Conservation (phyloP, 352 stramenopile species). For the Phytophthora sp. region DNA sequence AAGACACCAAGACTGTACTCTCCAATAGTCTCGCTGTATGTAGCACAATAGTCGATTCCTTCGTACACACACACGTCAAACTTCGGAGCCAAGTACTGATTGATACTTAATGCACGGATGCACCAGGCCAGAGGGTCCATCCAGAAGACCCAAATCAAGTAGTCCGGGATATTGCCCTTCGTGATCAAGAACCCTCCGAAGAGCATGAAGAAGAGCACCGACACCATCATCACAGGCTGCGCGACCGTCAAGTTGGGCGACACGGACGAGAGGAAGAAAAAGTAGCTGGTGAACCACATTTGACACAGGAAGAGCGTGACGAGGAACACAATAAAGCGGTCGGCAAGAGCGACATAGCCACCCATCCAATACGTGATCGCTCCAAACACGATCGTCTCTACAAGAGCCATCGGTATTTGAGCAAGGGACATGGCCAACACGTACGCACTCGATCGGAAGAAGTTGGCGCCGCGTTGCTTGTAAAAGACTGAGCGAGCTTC, state of each 20-base stretch:
- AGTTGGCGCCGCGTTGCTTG: slow-evolving; percentile 89
- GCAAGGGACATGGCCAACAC: slow-evolving; percentile 63
- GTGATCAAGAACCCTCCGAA: slow-evolving; percentile 73
- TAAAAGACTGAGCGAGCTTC: slow-evolving; percentile 78
- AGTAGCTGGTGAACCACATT: slow-evolving; percentile 69
- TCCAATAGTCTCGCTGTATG: slow-evolving; percentile 36
- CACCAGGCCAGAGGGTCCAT: slow-evolving; percentile 76
- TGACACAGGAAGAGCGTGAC: slow-evolving; percentile 69
- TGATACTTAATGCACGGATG: slow-evolving; percentile 59
- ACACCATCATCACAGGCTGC: slow-evolving; percentile 61
- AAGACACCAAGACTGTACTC: slow-evolving; percentile 59
- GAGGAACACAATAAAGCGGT: slow-evolving; percentile 62
- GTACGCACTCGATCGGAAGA: slow-evolving; percentile 86
- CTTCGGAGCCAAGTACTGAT: slow-evolving; percentile 54
- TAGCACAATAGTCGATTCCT: slow-evolving; percentile 54
- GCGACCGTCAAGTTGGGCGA: slow-evolving; percentile 59
- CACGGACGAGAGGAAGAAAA: slow-evolving; percentile 63
- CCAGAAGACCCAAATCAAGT: slow-evolving; percentile 77
- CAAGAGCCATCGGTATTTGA: slow-evolving; percentile 52
- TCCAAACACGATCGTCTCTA: slow-evolving; percentile 86
- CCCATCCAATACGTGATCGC: slow-evolving; percentile 90
- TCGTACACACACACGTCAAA: slow-evolving; percentile 62
- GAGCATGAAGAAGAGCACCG: slow-evolving; percentile 66
- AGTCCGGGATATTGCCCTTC: slow-evolving; percentile 58
- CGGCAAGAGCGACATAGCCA: slow-evolving; percentile 54